Evolutionary conservation across 140 eudicot species (phyloP), one percentile per base, ranked within the genome.

Genomic region (Stevia rebaudiana): DNA sequence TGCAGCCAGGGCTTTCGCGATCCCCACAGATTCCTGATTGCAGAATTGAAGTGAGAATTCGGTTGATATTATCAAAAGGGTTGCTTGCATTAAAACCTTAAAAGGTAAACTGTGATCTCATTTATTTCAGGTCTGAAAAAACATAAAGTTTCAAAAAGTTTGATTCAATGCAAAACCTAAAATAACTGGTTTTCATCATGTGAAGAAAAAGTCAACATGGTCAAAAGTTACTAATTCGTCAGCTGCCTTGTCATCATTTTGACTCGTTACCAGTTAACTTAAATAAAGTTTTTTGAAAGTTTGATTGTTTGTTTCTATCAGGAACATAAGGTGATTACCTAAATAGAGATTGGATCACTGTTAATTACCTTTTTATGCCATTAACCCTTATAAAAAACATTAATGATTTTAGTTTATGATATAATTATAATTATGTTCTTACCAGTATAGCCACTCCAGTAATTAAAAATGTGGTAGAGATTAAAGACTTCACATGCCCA

Each of bases 381-480:
- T 55, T 55, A 55, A 8, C 62, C 23, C 22, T 15, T 57, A 31
- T 47, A 33, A 36, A 54, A 39, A 36, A 12, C 16, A 12, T 31
- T 1, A 52, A 40, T 7, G 17, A 24, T 50, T 12, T 12, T 63
- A 63, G 59, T 42, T 70, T 35, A 49, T 37, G 15, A 62, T 21
- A 36, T 36, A 68, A 1, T 76, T 21, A 36, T 36, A 68, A 1
- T 76, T 44, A 18, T 9, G 16, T 17, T 60, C 74, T 70, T 78
- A 94, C 99, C 88, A 94, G 67, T 80, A 94, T 88, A 65, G 99
- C 99, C 61, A 94, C 99, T 33, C 99, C 95, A 63, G 99, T 94
- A 51, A 94, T 94, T 52, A 94, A 82, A 59, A 85, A 68, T 11
- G 99, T 82, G 54, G 97, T 94, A 6, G 99, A 75, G 60, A 94